Percentiles rank a stretch among this genome's conserved stretches.
These are phyloP conservation scores for Trichoderma koningii DNA, from an alignment of 2,329 filamentous ascomycete genomes.

Conservation along the genomic window DNA sequence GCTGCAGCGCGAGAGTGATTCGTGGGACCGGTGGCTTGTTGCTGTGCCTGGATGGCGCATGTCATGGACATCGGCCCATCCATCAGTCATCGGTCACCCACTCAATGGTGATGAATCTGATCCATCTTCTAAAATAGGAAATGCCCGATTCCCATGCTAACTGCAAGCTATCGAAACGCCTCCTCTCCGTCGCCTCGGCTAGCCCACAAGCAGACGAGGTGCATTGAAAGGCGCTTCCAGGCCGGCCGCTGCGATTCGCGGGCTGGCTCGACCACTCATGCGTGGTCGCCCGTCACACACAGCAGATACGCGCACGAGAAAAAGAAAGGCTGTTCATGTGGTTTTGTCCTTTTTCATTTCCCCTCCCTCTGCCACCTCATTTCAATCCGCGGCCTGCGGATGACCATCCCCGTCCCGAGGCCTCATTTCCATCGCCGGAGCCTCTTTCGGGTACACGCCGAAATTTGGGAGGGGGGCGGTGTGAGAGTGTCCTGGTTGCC, in stretches of 20 bases:
- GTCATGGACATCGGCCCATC: too few relatives aligned
- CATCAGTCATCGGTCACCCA: not conserved
- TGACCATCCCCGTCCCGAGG: constrained; percentile 2
- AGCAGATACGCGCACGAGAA: not conserved
- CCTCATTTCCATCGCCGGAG: constrained; percentile 6
- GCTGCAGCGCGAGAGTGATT: not conserved
- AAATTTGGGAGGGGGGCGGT: constrained; percentile 17
- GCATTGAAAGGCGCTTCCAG: not conserved
- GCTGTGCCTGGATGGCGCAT: constrained; percentile 1
- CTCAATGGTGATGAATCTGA: not conserved
- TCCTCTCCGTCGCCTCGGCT: not conserved
- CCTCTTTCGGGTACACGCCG: constrained; percentile 17
- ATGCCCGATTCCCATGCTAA: constrained; percentile 19
- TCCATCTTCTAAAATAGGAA: constrained; percentile 25
- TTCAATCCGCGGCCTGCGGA: constrained; percentile 4
- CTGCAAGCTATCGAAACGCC: constrained; percentile 20
- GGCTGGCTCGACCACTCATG: not conserved
- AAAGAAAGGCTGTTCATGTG: too few relatives aligned
- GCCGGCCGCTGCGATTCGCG: constrained; percentile 1
- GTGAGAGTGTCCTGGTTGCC: not conserved
- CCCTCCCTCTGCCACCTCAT: not conserved
- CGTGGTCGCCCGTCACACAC: not conserved
- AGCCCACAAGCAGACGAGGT: not conserved
- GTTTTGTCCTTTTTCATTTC: not conserved
- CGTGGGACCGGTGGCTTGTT: not conserved